Evolutionary conservation across 768 basidiomycete genomes (phyloP).

Genomic region (Fistulinella prunicolor): DNA sequence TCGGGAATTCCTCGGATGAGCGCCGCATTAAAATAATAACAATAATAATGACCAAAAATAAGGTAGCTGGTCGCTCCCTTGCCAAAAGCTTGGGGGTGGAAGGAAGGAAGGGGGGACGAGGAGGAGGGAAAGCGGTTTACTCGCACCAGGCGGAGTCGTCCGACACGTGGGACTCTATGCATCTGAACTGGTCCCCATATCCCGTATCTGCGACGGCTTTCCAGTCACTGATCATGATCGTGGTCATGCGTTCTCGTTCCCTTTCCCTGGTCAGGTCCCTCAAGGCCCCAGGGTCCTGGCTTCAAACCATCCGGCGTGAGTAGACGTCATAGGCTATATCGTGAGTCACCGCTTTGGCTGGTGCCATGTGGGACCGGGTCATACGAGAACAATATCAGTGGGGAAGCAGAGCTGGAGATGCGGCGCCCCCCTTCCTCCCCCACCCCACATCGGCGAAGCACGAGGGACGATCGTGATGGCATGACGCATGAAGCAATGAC

Average conservation of each 20-base stretch:
- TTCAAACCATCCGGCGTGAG: too few species aligned
- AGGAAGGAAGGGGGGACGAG: neutral
- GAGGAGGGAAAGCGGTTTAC: neutral
- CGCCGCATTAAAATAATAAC: neutral
- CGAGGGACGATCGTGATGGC: too few species aligned
- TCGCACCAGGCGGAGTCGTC: neutral
- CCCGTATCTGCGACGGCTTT: neutral
- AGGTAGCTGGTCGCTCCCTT: neutral
- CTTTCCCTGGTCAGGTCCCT: too few species aligned
- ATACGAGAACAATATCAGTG: slow-evolving; percentile 14
- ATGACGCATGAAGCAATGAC: too few species aligned
- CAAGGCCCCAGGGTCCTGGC: too few species aligned
- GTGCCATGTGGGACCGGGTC: neutral
- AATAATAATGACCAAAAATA: neutral
- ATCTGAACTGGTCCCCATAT: neutral
- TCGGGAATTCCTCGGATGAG: slow-evolving; percentile 17
- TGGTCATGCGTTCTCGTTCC: too few species aligned
- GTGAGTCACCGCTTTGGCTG: too few species aligned
- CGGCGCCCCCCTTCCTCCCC: too few species aligned
- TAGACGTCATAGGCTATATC: neutral
- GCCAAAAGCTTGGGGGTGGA: neutral
- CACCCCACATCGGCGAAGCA: too few species aligned
- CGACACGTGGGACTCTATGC: slow-evolving; percentile 8
- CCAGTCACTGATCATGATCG: neutral
- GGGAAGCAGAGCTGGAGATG: too few species aligned